Base-by-base conservation (phyloP, 2,329 filamentous ascomycete species). In the Phoma sp. region DNA sequence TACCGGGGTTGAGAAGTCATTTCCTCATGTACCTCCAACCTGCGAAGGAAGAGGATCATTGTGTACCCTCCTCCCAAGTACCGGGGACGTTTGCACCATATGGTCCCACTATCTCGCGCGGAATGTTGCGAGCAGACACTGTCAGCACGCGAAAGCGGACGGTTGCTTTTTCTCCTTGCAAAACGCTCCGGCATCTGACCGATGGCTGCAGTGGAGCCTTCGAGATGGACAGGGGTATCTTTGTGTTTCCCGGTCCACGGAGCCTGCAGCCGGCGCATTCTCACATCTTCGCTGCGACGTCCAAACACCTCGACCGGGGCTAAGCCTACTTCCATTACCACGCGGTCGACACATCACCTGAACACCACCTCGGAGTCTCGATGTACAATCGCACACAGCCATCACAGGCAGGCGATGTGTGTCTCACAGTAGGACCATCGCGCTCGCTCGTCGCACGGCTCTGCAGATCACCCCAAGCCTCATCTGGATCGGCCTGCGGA, bases 1-100 rank as follows among this genome's bases (percentile, higher is more conserved):
- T 55, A 56, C 58, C 52, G 43, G 46, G 45, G 33, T 55, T 39
- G 56, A 62, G 57, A 47, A 62, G 31, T 58, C 57, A 46, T 53
- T 35, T 57, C 44, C 49, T 46, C 40, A 52, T 56, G 39, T 46
- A 43, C 41, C 36, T 43, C 45, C 51, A 38, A 45, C 36, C 46
- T 58, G 53, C 53, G 47, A 37, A 45, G 17, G 33, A 45, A 41
- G 33, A 40, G 41, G 41, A 51, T 51, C 32, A 19, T 43, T 51
- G 52, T 55, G 52, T 45, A 55, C 49, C 52, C 22, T 36, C 7
- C 15, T 41, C 24, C 43, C 38, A 32, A 9, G 32, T 31, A 47
- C 32, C 43, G 43, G 46, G 47, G 12, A 41, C 6, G n/a, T 46
- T 32, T 55, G 51, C 51, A 38, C 25, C 46, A 49, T 55, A 46